Evolutionary conservation across 495 filamentous ascomycete genomes (phyloP).

Genomic region (Beverwykella pulmonaria): DNA sequence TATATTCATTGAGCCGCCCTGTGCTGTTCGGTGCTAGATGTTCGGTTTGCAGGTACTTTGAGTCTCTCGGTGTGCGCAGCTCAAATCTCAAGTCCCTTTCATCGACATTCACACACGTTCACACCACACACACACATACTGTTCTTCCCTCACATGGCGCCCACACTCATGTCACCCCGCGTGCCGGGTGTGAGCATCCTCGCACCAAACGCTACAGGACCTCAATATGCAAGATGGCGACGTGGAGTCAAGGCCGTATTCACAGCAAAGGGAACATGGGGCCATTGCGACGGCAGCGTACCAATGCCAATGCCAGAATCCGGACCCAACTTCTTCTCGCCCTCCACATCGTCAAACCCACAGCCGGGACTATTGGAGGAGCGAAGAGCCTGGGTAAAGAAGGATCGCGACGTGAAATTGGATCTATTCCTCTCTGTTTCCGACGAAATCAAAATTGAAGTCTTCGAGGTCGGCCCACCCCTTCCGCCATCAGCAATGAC

Average conservation of each 20-base stretch:
- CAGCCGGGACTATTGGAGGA: constrained; percentile 36
- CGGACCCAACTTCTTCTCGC: constrained; percentile 34
- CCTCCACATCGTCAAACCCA: constrained; percentile 13
- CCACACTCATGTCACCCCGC: constrained; percentile 31
- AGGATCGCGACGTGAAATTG: constrained; percentile 36
- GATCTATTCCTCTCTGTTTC: constrained; percentile 37
- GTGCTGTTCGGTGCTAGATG: constrained; percentile 1
- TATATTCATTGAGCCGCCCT: constrained; percentile 14
- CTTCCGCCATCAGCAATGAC: constrained; percentile 32
- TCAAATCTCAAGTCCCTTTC: constrained; percentile 1
- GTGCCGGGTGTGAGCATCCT: constrained; percentile 34
- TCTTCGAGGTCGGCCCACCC: constrained; percentile 36
- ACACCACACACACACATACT: background rate
- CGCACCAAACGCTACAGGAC: constrained; percentile 22
- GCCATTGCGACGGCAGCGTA: constrained; percentile 31
- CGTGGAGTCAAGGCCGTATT: constrained; percentile 28
- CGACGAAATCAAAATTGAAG: constrained; percentile 38
- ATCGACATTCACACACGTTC: background rate
- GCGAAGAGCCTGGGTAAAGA: constrained; percentile 33
- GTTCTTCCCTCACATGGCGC: background rate
- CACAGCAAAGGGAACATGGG: constrained; percentile 28
- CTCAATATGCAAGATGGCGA: constrained; percentile 31
- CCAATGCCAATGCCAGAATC: constrained; percentile 39
- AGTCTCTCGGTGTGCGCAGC: background rate
- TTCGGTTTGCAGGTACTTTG: constrained; percentile 5